A percentile compares a stretch with the other conserved stretches of the same genome.
phyloP scores from a whole-genome alignment of 2,329 filamentous ascomycete genomes.

The Nigrospora oryzae region DNA sequence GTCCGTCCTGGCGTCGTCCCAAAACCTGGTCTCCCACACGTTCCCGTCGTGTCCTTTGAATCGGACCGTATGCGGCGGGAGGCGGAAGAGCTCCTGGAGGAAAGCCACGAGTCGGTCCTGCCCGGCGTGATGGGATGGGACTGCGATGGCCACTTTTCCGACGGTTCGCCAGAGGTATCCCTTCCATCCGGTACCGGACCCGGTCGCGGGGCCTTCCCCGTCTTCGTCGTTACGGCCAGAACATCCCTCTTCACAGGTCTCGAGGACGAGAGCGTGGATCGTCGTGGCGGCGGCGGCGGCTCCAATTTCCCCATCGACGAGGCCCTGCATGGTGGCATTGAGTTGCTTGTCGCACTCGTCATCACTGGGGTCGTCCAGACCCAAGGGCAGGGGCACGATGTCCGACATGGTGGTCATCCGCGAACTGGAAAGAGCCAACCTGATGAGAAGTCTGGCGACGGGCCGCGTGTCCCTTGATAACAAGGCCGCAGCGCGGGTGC shows the following conservation, averaged over 20 bases:
- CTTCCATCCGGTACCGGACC: not conserved
- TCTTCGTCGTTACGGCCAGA: too few relatives aligned
- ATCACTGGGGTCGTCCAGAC: not conserved
- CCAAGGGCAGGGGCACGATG: not conserved
- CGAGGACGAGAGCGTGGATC: not conserved
- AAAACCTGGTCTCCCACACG: not conserved
- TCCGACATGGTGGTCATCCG: not conserved
- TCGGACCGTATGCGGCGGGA: not conserved
- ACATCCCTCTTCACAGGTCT: not conserved
- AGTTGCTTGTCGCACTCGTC: not conserved
- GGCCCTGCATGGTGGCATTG: not conserved
- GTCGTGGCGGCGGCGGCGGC: not conserved
- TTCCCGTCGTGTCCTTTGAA: not conserved
- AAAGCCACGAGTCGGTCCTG: not conserved
- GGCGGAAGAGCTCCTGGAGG: not conserved
- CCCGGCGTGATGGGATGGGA: not conserved
- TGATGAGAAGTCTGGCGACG: too few relatives aligned
- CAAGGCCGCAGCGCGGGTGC: too few relatives aligned
- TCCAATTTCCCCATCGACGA: not conserved
- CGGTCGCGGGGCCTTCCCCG: not conserved
- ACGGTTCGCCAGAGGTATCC: not conserved
- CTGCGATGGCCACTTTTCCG: not conserved
- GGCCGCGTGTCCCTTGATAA: too few relatives aligned
- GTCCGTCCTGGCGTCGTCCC: not conserved
- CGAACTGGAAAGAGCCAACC: too few relatives aligned